Conservation (phyloP, 192 early-diverging fungal genomes). For the Podila epicladia region DNA sequence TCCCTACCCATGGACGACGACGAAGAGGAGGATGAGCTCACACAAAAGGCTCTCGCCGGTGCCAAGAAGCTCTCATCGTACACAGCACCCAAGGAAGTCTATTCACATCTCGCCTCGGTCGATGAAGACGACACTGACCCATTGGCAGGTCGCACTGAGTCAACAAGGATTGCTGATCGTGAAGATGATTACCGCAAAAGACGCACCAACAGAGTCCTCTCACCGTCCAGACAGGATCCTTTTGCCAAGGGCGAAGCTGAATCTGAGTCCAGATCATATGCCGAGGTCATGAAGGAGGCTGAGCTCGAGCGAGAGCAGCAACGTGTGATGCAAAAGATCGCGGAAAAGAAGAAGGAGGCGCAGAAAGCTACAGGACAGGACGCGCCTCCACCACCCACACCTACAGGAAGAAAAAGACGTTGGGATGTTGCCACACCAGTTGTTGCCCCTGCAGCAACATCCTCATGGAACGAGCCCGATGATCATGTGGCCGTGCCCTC, state of each 20-base stretch:
- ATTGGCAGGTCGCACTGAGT: constrained; percentile 66
- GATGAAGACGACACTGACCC: constrained; percentile 68
- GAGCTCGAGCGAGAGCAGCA: constrained; percentile 88
- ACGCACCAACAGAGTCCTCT: constrained; percentile 80
- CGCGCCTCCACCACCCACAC: constrained; percentile 46
- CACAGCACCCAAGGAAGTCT: constrained; percentile 83
- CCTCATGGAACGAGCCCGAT: constrained; percentile 62
- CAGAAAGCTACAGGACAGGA: constrained; percentile 56
- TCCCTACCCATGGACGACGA: constrained; percentile 66
- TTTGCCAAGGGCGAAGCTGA: constrained; percentile 64
- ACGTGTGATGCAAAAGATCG: constrained; percentile 73
- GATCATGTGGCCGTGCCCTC: constrained; percentile 55
- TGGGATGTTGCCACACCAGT: constrained; percentile 82
- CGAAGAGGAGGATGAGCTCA: constrained; percentile 63
- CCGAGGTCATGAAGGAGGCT: constrained; percentile 86
- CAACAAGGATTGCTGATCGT: constrained; percentile 80
- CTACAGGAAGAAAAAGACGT: constrained; percentile 71
- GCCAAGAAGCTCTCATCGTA: constrained; percentile 72
- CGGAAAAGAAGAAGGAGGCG: constrained; percentile 76
- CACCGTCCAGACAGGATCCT: constrained; percentile 84
- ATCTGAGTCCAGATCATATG: constrained; percentile 73
- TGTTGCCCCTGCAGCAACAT: constrained; percentile 58
- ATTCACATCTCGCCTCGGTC: constrained; percentile 70
- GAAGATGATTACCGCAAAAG: constrained; percentile 90
- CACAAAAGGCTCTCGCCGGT: constrained; percentile 27